A percentile compares a stretch with the other conserved stretches of the same genome.
Conservation (phyloP, 1,284 basidiomycete genomes). For the Anthracocystis panici-leucophaei region DNA sequence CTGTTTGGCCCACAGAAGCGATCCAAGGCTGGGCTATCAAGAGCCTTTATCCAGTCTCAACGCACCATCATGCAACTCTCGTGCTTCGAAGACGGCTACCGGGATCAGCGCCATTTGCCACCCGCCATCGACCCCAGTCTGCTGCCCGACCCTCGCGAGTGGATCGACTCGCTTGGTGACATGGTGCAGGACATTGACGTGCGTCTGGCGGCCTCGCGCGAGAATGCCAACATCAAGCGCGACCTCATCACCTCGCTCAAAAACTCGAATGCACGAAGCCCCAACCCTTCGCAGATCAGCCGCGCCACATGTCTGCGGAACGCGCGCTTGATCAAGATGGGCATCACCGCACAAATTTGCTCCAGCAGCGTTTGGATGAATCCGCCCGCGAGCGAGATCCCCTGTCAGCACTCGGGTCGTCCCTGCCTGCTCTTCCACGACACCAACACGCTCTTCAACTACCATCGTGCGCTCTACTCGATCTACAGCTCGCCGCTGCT, state of each 20-base stretch:
- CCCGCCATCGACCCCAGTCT: constrained; percentile 51
- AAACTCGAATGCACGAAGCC: constrained; percentile 38
- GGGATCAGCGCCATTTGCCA: constrained; percentile 50
- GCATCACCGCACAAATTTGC: constrained; percentile 46
- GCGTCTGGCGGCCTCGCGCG: constrained; percentile 51
- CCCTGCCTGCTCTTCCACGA: constrained; percentile 52
- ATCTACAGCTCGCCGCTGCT: constrained; percentile 49
- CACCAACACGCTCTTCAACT: constrained; percentile 56
- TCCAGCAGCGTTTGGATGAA: constrained; percentile 47
- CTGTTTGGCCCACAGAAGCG: constrained; percentile 49
- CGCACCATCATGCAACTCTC: constrained; percentile 49
- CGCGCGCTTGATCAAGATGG: constrained; percentile 52
- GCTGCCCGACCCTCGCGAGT: constrained; percentile 49
- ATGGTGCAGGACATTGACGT: constrained; percentile 56
- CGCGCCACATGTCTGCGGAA: constrained; percentile 52
- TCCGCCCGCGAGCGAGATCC: constrained; percentile 50
- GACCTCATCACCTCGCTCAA: constrained; percentile 50
- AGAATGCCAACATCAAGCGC: constrained; percentile 55
- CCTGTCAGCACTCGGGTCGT: constrained; percentile 48
- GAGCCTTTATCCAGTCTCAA: constrained; percentile 50
- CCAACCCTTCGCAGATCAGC: constrained; percentile 38
- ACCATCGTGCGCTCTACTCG: constrained; percentile 53
- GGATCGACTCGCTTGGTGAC: constrained; percentile 53
- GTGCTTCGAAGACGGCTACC: constrained; percentile 54
- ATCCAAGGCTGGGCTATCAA: constrained; percentile 40